These are phyloP conservation scores for Houttuynia cordata DNA, from an alignment of 164 flowering plant genomes.

Conservation along the genomic window DNA sequence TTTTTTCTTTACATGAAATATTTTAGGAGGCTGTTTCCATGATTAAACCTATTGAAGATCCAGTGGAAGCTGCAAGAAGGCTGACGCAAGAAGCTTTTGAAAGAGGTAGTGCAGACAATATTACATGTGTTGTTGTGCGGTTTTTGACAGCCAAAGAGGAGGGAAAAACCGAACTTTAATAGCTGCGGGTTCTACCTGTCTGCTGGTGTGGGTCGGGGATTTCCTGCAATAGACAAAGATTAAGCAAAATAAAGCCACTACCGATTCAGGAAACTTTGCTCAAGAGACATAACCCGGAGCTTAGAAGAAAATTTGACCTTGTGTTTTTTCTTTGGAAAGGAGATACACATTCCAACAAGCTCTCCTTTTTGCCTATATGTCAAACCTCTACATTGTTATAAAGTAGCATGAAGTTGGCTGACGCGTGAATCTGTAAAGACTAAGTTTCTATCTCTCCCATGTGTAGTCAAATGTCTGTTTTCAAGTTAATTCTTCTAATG, in stretches of 20 bases:
- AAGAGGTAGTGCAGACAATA: conserved; percentile 92
- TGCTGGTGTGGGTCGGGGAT: neutral
- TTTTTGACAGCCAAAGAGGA: conserved; percentile 41
- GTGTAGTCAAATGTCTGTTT: neutral
- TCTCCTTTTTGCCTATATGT: neutral
- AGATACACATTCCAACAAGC: neutral
- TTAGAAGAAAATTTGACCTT: neutral
- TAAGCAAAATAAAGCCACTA: neutral
- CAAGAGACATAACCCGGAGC: neutral
- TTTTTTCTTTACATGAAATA: neutral
- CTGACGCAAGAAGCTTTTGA: conserved; percentile 79
- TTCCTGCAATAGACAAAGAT: neutral
- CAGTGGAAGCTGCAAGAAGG: conserved; percentile 75
- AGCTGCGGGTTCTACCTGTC: neutral
- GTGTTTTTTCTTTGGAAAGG: neutral
- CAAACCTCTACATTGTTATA: neutral
- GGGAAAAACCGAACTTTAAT: neutral
- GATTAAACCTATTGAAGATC: conserved; percentile 60
- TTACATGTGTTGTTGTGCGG: conserved; percentile 87
- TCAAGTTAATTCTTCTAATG: neutral
- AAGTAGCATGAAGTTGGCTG: neutral
- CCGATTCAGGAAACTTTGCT: neutral
- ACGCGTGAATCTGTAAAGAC: neutral
- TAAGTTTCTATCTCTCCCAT: neutral
- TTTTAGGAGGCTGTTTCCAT: conserved; percentile 80